A percentile compares a stretch with the other conserved stretches of the same genome.
These are phyloP conservation scores for Lentinula detonsa DNA, from an alignment of 768 basidiomycete species.

Conservation along the genomic window DNA sequence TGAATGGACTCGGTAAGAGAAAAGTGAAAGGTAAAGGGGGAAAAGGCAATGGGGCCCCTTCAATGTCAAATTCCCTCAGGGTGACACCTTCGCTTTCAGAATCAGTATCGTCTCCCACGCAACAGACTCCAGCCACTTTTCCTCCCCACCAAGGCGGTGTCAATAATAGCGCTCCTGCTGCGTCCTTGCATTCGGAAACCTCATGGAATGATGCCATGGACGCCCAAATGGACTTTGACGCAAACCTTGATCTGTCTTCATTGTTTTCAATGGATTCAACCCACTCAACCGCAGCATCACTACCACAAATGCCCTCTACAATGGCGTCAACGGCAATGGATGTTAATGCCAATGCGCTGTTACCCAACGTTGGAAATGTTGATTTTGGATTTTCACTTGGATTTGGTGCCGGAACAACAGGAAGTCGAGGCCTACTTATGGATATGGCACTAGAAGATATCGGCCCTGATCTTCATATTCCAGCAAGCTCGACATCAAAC, in stretches of 20 bases:
- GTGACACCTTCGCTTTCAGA: neutral
- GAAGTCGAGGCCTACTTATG: neutral
- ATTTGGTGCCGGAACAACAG: slow-evolving; percentile 1
- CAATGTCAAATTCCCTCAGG: neutral
- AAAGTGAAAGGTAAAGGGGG: slow-evolving; percentile 18
- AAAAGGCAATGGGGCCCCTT: neutral
- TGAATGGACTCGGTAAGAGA: slow-evolving; percentile 19
- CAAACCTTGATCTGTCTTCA: neutral
- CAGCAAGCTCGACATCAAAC: slow-evolving; percentile 12
- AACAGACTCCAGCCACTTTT: neutral
- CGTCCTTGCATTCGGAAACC: neutral
- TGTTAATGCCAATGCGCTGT: neutral
- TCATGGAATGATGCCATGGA: neutral
- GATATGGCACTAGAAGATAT: slow-evolving; percentile 4
- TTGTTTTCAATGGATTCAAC: neutral
- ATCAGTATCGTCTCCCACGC: neutral
- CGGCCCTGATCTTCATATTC: neutral
- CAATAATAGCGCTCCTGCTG: neutral
- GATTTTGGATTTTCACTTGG: neutral
- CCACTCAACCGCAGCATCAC: neutral
- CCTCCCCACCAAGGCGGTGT: neutral
- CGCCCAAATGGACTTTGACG: slow-evolving; percentile 1
- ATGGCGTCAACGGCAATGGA: neutral
- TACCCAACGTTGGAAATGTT: neutral
- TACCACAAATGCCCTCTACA: neutral